Evolutionary conservation across 1,139 yeast genomes (phyloP), one percentile per base, ranked within the genome.

Genomic region (Geotrichum bryndzae): DNA sequence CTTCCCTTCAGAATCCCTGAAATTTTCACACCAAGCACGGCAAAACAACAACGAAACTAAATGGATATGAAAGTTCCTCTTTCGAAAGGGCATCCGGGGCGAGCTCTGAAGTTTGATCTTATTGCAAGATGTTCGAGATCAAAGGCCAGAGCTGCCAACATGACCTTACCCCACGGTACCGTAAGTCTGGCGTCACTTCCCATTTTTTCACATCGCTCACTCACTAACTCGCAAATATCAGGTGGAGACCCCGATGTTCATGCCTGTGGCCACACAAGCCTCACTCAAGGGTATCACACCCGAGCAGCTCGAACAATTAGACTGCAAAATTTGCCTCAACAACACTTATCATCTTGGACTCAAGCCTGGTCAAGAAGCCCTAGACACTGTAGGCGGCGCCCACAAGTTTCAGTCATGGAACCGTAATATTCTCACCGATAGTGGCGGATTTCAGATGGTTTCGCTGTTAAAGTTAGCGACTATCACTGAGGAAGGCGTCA

Each of bases 191-290:
- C 22, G 6, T 18, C 27, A 11, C 35, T 51, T 50, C n/a, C 22
- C n/a, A 11, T 15, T 31, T 18, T n/a, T 25, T n/a, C 22, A 35
- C 23, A 35, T 41, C 5, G 22, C 23, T 41, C n/a, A 23, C 18
- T 41, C 2, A n/a, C 48, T 41, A 41, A 41, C 22, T 4, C 48
- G 23, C 18, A 15, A n/a, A 1, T 5, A 11, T 11, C 11, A 61
- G 63, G 81, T 78, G 2, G 73, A 76, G 56, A 76, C 80, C 2
- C 81, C 81, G 1, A 78, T 78, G 72, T 78, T 78, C 69, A 78
- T 78, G 81, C 81, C 81, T 0, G 81, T 78, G 4, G 81, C 80
- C 53, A 78, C 80, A 22, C 80, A 79, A 69, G 81, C 81, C 4
- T 72, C 80, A 4, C 71, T 78, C 50, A 78, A 78, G 65, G 81